phyloP scores from a whole-genome alignment of 2,329 filamentous ascomycete species.

The Penicillium decumbens region DNA sequence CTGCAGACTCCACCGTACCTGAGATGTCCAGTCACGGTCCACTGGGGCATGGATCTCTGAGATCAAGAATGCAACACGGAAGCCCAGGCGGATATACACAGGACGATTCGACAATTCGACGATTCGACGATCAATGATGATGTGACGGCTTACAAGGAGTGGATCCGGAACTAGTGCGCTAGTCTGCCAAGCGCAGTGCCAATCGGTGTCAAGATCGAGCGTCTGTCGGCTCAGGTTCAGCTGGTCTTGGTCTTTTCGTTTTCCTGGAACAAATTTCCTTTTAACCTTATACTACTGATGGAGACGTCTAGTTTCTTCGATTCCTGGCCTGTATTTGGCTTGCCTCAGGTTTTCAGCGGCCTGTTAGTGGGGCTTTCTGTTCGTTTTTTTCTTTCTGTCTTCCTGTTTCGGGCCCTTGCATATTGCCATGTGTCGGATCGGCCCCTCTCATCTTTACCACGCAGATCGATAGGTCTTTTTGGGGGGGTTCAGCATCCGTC shows the following conservation, averaged over 20 bases:
- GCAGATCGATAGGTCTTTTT: not conserved
- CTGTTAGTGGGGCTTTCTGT: slow-evolving; percentile 2
- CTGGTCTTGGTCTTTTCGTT: slow-evolving; percentile 14
- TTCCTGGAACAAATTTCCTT: slow-evolving; percentile 3
- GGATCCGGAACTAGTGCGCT: slow-evolving; percentile 19
- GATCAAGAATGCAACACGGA: not conserved
- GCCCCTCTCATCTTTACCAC: slow-evolving; percentile 1
- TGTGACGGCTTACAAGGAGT: slow-evolving; percentile 2
- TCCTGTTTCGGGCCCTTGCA: not conserved
- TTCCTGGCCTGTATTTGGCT: not conserved
- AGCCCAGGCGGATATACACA: slow-evolving; percentile 1
- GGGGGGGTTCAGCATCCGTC: not conserved
- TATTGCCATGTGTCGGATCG: not conserved
- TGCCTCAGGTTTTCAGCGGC: slow-evolving; percentile 1
- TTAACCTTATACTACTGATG: slow-evolving; percentile 7
- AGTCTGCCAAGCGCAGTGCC: slow-evolving; percentile 14
- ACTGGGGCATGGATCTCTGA: not conserved
- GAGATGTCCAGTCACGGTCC: not conserved
- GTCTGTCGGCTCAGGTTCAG: slow-evolving; percentile 20
- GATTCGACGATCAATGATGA: slow-evolving; percentile 1
- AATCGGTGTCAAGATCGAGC: slow-evolving; percentile 16
- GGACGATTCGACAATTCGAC: not conserved
- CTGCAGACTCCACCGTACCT: slow-evolving; percentile 2
- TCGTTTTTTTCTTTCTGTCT: not conserved
- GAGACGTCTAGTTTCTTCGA: not conserved